These are phyloP conservation scores for Daedaleopsis nitida DNA, from an alignment of 768 basidiomycete genomes.

Conservation along the genomic window DNA sequence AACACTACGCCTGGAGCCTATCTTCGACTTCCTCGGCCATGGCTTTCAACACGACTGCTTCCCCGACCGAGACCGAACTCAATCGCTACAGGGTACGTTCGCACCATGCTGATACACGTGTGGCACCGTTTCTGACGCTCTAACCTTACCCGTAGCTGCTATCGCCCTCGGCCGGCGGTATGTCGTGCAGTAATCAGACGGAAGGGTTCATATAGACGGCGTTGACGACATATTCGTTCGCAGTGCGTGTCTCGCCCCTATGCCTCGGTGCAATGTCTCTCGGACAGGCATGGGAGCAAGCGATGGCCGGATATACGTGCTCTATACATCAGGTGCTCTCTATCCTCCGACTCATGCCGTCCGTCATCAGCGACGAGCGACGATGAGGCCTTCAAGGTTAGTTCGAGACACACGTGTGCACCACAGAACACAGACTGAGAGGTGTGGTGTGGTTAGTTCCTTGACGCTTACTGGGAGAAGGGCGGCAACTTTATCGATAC, in stretches of 20 bases:
- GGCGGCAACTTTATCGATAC: slow-evolving; percentile 55
- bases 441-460: slow-evolving; percentile 36
- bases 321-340: background rate
- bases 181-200: background rate
- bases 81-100: no score
- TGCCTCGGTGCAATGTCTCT: slow-evolving; percentile 12
- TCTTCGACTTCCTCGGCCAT: no score
- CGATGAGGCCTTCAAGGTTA: slow-evolving; percentile 4
- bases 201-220: background rate
- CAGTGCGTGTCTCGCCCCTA: slow-evolving; percentile 9
- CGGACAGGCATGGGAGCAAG: slow-evolving; percentile 1
- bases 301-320: background rate
- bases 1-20: no score
- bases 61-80: no score
- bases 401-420: slow-evolving; percentile 5
- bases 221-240: no score
- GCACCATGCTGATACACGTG: no score
- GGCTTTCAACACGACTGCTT: no score
- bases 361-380: background rate
- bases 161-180: slow-evolving; percentile 7
- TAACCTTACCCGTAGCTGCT: background rate
- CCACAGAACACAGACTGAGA: slow-evolving; percentile 27
- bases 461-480: slow-evolving; percentile 44
- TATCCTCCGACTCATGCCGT: background rate
- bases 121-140: no score